phyloP scores from a whole-genome alignment of 1,284 basidiomycete genomes.

The Flammula alnicola region DNA sequence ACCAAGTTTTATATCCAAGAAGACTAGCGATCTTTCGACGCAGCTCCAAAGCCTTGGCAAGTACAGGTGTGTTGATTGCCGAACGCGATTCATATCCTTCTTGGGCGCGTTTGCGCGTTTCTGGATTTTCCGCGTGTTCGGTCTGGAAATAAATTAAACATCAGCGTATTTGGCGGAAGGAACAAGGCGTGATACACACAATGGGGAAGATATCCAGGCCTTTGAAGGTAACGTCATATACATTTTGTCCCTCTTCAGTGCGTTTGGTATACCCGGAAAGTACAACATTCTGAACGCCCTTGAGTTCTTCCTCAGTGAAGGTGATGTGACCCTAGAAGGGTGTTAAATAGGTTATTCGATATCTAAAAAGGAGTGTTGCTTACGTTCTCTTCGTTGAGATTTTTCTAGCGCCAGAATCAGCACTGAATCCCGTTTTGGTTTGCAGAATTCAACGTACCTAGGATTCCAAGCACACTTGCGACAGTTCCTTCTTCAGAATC shows the following conservation, averaged over 20 bases:
- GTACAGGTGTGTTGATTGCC: constrained; percentile 68
- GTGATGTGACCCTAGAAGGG: constrained; percentile 55
- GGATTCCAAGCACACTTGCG: constrained; percentile 74
- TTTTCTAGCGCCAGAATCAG: constrained; percentile 59
- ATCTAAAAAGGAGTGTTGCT: constrained; percentile 14
- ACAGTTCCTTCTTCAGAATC: constrained; percentile 69
- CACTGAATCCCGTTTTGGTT: constrained; percentile 1
- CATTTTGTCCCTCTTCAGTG: constrained; percentile 55
- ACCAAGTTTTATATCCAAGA: constrained; percentile 75
- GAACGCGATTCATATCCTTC: constrained; percentile 73
- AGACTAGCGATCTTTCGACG: constrained; percentile 70
- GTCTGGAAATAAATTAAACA: constrained; percentile 52
- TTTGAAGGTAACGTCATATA: constrained; percentile 71
- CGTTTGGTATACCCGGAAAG: constrained; percentile 74
- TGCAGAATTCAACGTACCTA: constrained; percentile 51
- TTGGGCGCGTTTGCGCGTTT: constrained; percentile 66
- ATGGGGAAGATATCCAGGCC: constrained; percentile 77
- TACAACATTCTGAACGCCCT: constrained; percentile 79
- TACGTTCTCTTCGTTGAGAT: constrained; percentile 86
- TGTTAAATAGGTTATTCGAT: not conserved
- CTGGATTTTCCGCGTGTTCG: constrained; percentile 74
- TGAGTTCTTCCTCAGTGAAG: constrained; percentile 75
- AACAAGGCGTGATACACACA: constrained; percentile 42
- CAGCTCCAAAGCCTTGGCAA: constrained; percentile 67
- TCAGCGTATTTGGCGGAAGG: not conserved